Base-by-base conservation (phyloP, 371 early-diverging fungal genomes). In the Rhizomucor miehei region DNA sequence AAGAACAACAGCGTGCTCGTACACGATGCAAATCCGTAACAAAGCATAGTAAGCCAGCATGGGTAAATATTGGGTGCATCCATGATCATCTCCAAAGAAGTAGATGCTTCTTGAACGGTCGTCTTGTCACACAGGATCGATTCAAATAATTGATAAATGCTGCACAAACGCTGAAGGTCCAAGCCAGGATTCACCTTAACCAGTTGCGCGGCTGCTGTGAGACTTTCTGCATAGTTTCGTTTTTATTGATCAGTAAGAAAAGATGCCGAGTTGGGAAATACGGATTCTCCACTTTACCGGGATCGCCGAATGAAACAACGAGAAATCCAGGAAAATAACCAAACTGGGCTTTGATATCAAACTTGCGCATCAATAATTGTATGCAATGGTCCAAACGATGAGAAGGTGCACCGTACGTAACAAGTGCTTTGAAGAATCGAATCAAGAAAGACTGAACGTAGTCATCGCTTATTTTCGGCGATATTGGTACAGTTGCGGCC, bases 341-440 rank as follows among this genome's bases (percentile, higher is more conserved):
- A 60, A 79, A 75, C 20, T 81, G 79, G 29, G 76, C 66, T 51
- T 75, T 61, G 29, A 87, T 54, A 19, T 71, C 73, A 11, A 86
- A 63, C 14, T 71, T 63, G 39, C 72, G 58, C 21, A 77, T 66
- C 1, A 86, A 64, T 46, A 66, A 60, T 41, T 73, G 71, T 41
- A 84, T 57, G 41, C 83, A 77, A 50, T 79, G 72, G 57, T 88
- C 88, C 0, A 91, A 74, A 1, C 91, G 80, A 57, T 91, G 91
- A 3, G 82, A 71, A 8, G 91, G 91, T 1, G 87, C 84, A 6
- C 91, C 91, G 55, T 76, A 85, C 14, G 71, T 69, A 52, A 86
- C 81, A 44, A 89, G 71, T 13, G 81, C 67, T 50, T 82, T 78
- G 35, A 87, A 56, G 11, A 69, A 59, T 44, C 54, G 51, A 13